Base-by-base conservation (phyloP, 169 alveolate species). In the Eimeria maxima region DNA sequence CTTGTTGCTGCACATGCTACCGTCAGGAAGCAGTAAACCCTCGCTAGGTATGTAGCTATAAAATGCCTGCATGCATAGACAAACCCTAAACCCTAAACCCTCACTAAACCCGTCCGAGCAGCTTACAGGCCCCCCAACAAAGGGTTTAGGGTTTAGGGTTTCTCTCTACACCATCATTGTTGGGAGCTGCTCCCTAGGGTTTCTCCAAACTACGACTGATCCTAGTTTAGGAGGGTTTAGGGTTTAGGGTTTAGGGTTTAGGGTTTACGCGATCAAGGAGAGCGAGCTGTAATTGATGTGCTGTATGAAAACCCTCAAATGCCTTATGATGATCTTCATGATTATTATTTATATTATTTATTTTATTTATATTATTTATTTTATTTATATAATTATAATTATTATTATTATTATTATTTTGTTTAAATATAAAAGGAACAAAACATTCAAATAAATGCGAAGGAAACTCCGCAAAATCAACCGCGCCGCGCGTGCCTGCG, bases 401-500 rank as follows among this genome's bases (percentile, higher is more conserved):
- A n/a, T n/a, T n/a, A n/a, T n/a, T n/a, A n/a, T n/a, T n/a, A n/a
- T n/a, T n/a, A n/a, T n/a, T n/a, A n/a, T 16, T 22, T 13, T 80
- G 38, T 42, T 38, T 33, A 33, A 80, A 80, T 29, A 50, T 47
- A 11, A 5, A 3, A 5, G 90, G 22, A 24, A 13, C 38, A 22
- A 50, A 44, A 24, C 27, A 44, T 80, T 47, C 71, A 47, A 81
- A 24, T 81, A 47, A 53, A 81, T 50, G 74, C 3, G 94, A 86
- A 27, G 96, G 96, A 38, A 89, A 94, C 93, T 96, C 96, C 27
- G 96, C 96, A 63, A 78, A 93, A 73, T 93, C 96, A 22, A 96
- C 95, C 3, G 95, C 93, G 3, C 96, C 97, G 2, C 97, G 83
- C 27, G 96, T 88, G 42, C 96, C 97, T n/a, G 95, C 57, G 57